Evolutionary conservation across 139 green algal genomes (phyloP), one percentile per base, ranked within the genome.

Genomic region (Picochlorum sp.): DNA sequence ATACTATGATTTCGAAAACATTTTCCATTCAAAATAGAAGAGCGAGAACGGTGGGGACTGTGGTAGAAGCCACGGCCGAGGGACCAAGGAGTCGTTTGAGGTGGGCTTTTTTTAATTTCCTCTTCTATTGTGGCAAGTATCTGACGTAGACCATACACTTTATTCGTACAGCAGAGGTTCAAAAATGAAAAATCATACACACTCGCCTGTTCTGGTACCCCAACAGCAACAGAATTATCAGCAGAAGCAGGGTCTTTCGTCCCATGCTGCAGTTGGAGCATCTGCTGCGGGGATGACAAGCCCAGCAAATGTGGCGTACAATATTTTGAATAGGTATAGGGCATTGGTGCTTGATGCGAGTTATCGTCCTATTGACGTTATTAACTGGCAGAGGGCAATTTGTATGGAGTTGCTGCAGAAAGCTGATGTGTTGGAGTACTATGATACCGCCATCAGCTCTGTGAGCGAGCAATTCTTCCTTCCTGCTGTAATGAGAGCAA

Each of bases 401-500:
- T 72, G 62, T n/a, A 51, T 86, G 28, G 76, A 83, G 21, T 23
- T 80, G 6, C 10, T 60, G 4, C 63, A 80, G 45, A 86, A 86
- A 60, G 79, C 77, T 8, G 78, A 86, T 50, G 78, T 86, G 14
- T 63, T 86, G 15, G 76, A 87, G 71, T 87, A 87, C 20, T 88
- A 85, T 41, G 70, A 85, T 6, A 52, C 54, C 3, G 18, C 49
- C 5, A 49, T 71, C 5, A 31, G 11, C n/a, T 56, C 37, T 24
- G 34, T 54, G 6, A 59, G 47, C 20, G 34, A 59, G 3, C 11
- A 59, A 47, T 66, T 55, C 49, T 63, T 37, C 24, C 56, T 75
- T 41, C 67, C 72, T 21, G 72, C 72, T 2, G 72, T 79, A n/a
- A 57, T 79, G 60, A 62, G 56, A 23, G 60, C 62, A 28, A 63